phyloP scores from a whole-genome alignment of 225 moss, liverwort and hornwort genomes.

The Pseudisothecium myosuroides region DNA sequence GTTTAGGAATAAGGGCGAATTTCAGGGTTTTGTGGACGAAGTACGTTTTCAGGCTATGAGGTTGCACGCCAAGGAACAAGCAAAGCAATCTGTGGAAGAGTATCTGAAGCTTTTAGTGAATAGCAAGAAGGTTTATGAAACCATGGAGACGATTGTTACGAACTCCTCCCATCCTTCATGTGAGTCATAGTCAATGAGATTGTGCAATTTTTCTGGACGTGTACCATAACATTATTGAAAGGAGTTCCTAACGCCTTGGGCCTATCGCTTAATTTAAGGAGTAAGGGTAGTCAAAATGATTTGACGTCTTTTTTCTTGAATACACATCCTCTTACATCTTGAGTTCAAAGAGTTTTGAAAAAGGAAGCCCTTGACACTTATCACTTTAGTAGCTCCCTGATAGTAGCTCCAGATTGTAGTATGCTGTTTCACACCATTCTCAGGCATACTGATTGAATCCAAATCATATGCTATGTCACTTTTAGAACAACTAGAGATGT shows the following conservation, averaged over 20 bases:
- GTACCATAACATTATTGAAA: not conserved
- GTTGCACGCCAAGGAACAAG: constrained; percentile 53
- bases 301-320: not conserved
- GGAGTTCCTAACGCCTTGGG: not conserved
- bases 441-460: not conserved
- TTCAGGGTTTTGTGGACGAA: constrained; percentile 73
- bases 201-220: not conserved
- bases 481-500: not conserved
- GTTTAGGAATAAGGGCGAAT: constrained; percentile 25
- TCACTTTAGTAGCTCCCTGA: not conserved
- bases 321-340: not conserved
- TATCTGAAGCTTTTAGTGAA: constrained; percentile 63
- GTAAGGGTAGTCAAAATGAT: not conserved
- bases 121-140: constrained; percentile 65
- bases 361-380: not conserved
- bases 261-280: not conserved
- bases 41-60: constrained; percentile 75
- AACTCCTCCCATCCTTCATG: constrained; percentile 59
- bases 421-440: not conserved
- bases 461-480: not conserved
- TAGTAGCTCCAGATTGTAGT: not conserved
- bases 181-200: constrained; percentile 14
- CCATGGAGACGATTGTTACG: constrained; percentile 51
- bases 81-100: constrained; percentile 39
- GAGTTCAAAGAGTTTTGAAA: not conserved